These are phyloP conservation scores for Metarhizium brunneum DNA, from an alignment of 2,329 filamentous ascomycete species.

Conservation along the genomic window DNA sequence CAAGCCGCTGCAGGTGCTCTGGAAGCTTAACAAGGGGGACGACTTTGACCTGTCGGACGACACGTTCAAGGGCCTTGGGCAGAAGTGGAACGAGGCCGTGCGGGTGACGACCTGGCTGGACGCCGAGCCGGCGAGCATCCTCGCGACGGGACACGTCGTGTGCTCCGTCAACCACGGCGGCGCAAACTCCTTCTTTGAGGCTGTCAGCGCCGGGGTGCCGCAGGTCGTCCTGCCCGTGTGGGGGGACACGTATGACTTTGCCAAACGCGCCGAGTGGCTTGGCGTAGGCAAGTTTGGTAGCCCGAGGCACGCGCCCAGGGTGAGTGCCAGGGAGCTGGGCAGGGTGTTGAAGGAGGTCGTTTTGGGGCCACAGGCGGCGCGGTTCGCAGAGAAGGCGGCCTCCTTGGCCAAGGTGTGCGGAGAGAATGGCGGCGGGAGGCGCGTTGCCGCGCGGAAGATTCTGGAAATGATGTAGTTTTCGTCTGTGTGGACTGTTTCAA, in stretches of 20 bases:
- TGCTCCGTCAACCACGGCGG: slow-evolving; percentile 37
- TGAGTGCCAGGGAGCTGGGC: background rate
- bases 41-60: background rate
- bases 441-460: background rate
- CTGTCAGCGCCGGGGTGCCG: slow-evolving; percentile 10
- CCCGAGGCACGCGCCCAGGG: background rate
- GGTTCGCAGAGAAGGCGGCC: background rate
- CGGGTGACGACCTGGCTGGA: slow-evolving; percentile 31
- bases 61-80: slow-evolving; percentile 7
- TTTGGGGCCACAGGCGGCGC: background rate
- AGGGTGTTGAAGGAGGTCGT: background rate
- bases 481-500: no score
- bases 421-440: background rate
- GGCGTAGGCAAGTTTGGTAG: background rate
- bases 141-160: slow-evolving; percentile 27
- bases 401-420: background rate
- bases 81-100: slow-evolving; percentile 19
- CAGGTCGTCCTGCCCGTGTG: background rate
- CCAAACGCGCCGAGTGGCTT: background rate
- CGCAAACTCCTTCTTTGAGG: slow-evolving; percentile 33
- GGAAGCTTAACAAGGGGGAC: slow-evolving; percentile 21
- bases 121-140: slow-evolving; percentile 25
- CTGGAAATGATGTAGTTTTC: background rate
- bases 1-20: slow-evolving; percentile 18
- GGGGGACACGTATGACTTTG: background rate